A percentile compares a stretch with the other conserved stretches of the same genome.
Evolutionary conservation across 148 eudicot species (phyloP).

Genomic region (Rhododendron molle): DNA sequence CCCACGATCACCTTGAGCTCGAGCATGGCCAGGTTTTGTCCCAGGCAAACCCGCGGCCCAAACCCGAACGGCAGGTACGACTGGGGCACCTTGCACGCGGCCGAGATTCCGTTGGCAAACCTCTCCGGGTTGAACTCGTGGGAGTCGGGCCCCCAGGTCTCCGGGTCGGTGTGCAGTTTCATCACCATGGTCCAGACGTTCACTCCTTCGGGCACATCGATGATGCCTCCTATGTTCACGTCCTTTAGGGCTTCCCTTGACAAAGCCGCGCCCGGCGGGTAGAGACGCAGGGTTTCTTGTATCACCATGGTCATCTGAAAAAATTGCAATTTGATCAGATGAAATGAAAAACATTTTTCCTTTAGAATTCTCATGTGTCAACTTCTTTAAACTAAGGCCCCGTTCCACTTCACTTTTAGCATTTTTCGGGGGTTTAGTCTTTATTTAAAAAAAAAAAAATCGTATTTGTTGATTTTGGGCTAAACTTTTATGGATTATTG

Average conservation of each 20-base stretch:
- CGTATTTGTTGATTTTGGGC: accelerated
- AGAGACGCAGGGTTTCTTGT: slow-evolving; percentile 14
- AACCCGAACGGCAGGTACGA: slow-evolving; percentile 16
- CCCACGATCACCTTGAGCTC: slow-evolving; percentile 7
- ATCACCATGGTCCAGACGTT: slow-evolving; percentile 11
- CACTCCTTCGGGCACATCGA: slow-evolving; percentile 14
- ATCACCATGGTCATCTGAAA: slow-evolving; percentile 13
- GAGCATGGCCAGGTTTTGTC: slow-evolving; percentile 16
- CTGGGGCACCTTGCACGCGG: slow-evolving; percentile 17
- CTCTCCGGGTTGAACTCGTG: slow-evolving; percentile 13
- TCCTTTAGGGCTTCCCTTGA: slow-evolving; percentile 17
- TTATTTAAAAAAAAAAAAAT: too few relatives aligned
- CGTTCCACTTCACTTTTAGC: too few relatives aligned
- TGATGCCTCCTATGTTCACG: slow-evolving; percentile 10
- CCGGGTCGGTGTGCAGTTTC: slow-evolving; percentile 1
- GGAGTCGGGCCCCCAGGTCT: slow-evolving; percentile 15
- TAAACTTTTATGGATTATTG: too few relatives aligned
- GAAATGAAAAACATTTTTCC: neutral
- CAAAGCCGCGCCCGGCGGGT: neutral
- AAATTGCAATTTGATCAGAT: neutral
- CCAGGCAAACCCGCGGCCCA: slow-evolving; percentile 12
- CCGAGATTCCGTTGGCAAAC: slow-evolving; percentile 10
- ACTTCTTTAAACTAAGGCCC: neutral
- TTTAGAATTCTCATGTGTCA: neutral
- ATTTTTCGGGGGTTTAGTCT: too few relatives aligned